A percentile compares a stretch with the other conserved stretches of the same genome.
Evolutionary conservation across 2,329 filamentous ascomycete species (phyloP).

Genomic region (Colletotrichum sp.): DNA sequence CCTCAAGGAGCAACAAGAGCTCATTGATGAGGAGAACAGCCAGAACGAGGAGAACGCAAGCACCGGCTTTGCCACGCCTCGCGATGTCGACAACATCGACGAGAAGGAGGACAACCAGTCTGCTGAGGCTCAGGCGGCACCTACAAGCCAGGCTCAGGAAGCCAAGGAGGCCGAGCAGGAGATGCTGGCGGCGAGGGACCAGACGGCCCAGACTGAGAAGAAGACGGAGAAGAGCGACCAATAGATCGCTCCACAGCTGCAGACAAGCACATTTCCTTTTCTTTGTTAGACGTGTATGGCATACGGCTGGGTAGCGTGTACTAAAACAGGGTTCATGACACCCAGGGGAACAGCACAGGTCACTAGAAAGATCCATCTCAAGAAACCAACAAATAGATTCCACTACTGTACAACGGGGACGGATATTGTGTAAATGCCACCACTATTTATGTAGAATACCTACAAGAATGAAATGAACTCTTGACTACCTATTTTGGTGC

Average conservation of each 20-base stretch:
- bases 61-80: conserved; percentile 74
- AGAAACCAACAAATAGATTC: conserved; percentile 19
- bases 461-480: not conserved
- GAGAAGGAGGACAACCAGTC: conserved; percentile 78
- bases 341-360: conserved; percentile 18
- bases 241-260: conserved; percentile 18
- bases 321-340: conserved; percentile 20
- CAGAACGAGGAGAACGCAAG: conserved; percentile 84
- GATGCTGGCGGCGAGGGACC: conserved; percentile 31
- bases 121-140: conserved; percentile 52
- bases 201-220: conserved; percentile 32
- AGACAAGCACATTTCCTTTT: conserved; percentile 24
- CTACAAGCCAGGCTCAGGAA: conserved; percentile 29
- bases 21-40: conserved; percentile 96
- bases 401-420: conserved; percentile 17
- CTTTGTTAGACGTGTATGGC: conserved; percentile 21
- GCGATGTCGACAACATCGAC: conserved; percentile 91
- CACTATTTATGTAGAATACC: not conserved
- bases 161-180: conserved; percentile 44
- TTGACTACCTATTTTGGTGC: not conserved
- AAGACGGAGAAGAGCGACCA: conserved; percentile 45
- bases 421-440: not conserved
- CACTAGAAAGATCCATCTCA: conserved; percentile 22
- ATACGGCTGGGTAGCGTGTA: conserved; percentile 23
- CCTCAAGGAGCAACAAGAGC: conserved; percentile 95